Evolutionary conservation across 2,329 filamentous ascomycete species (phyloP), one percentile per base, ranked within the genome.

Genomic region (Fusarium compactum): DNA sequence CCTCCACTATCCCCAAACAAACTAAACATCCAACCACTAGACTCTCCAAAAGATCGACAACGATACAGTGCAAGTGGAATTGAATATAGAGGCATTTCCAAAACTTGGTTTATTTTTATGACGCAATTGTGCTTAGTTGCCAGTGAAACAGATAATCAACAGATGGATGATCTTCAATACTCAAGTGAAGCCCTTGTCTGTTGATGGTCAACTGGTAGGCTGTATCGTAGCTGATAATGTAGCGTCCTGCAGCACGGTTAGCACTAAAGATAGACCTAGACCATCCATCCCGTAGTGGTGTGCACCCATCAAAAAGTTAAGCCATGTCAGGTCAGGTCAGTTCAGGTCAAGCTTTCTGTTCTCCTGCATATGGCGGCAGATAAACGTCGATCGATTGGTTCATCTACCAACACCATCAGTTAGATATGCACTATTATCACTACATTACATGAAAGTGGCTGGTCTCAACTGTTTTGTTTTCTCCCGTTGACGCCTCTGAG

Each of bases 1-100:
- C 29, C 67, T 61, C 66, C 66, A 69, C 66, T 44, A 60, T 60
- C 62, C 50, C 51, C 51, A 62, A 67, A 44, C 55, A 62, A 66
- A 54, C 66, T 50, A 56, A 62, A 22, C 29, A n/a, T 32, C 56
- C 55, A 67, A 51, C 50, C 44, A 43, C 56, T 57, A 46, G 29
- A 41, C 38, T 22, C 24, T 16, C 30, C 34, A 18, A 53, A 27
- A 43, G 43, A 65, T 65, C 18, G 50, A 52, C 61, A 60, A 43
- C 18, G 52, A 48, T 54, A 54, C 55, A 55, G 56, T 66, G 38
- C 44, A 66, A 50, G 45, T 43, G 58, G 18, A 29, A 48, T 64
- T 47, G 29, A 16, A 41, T 25, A 29, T 29, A 38, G 46, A 58
- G 50, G 34, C 50, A 53, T 41, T 53, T 43, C n/a, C 2, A 59